Base-by-base conservation (phyloP, 257 asterid species). In the Cynanchum wilfordii region DNA sequence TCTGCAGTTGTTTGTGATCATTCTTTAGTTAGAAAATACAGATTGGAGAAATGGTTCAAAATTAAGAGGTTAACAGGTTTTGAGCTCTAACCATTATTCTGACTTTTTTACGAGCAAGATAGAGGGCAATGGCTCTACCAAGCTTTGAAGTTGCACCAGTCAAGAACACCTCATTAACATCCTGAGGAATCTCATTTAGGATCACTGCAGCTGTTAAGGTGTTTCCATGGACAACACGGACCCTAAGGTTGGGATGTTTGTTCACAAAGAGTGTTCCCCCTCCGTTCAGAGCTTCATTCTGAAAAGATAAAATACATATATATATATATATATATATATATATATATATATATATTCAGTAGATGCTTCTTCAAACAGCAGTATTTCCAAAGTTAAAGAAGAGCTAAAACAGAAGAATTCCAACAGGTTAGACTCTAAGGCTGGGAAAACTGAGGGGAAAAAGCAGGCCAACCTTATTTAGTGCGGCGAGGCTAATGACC, bases 91-190 rank as follows among this genome's bases (percentile, higher is more conserved):
- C 98, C 88, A 90, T 60, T 75, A 93, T 88, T 77, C 86, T 85
- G 76, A 93, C 90, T 78, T 87, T 84, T 12, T 80, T 78, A 47
- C 81, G 89, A 60, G 93, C 89, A 75, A 93, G 94, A 71, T 90
- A 87, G 72, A 93, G 87, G 62, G 93, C 93, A n/a, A 93, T 79
- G 65, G 93, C 98, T 81, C 98, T 79, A 24, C 98, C 98, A 10
- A 93, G 95, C 85, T 93, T 93, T 47, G 98, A 93, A 55, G 98
- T 93, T 15, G 98, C 88, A 36, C 97, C 97, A 2, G 98, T 87
- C 77, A 90, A 78, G 89, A 93, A 93, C 73, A 93, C 97, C 83
- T 90, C 96, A 24, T 78, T 75, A 10, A 89, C 90, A 66, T 84
- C 86, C 64, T n/a, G 68, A 80, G 96, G 98, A 70, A 93, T 82